phyloP scores from a whole-genome alignment of 352 stramenopile species.

The Saprolegnia parasitica region DNA sequence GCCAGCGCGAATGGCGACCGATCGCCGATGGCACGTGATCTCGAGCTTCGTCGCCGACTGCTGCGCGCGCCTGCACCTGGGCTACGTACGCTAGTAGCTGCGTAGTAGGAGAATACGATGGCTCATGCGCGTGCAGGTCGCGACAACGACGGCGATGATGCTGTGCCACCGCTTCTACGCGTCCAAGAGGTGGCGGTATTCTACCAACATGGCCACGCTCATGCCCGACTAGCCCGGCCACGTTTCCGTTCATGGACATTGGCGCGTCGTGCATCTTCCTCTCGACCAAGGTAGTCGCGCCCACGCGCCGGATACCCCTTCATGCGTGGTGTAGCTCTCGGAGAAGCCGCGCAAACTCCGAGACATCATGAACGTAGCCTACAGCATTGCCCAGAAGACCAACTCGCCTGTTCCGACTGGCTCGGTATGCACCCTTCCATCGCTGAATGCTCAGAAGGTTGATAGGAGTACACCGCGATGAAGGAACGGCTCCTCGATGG shows the following conservation, averaged over 20 bases:
- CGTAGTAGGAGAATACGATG: background rate
- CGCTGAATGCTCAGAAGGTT: background rate
- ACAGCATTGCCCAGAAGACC: conserved; percentile 19
- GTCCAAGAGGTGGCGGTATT: background rate
- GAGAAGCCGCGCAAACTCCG: conserved; percentile 27
- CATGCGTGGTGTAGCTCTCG: conserved; percentile 14
- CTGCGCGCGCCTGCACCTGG: conserved; percentile 22
- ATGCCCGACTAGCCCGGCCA: background rate
- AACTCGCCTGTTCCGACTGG: conserved; percentile 20
- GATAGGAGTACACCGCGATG: conserved; percentile 20
- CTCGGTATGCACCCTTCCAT: background rate
- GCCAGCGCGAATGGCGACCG: background rate
- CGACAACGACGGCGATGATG: conserved; percentile 25
- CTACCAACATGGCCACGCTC: background rate
- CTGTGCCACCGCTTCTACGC: conserved; percentile 24
- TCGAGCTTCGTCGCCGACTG: conserved; percentile 28
- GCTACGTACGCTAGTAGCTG: conserved; percentile 10
- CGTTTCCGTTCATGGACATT: conserved; percentile 20
- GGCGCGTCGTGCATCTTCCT: conserved; percentile 28
- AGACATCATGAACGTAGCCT: conserved; percentile 28
- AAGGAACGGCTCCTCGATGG: conserved; percentile 24
- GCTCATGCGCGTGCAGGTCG: conserved; percentile 2
- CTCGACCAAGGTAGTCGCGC: conserved; percentile 18
- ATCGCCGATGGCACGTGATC: conserved; percentile 5
- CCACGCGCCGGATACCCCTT: background rate